Conservation (phyloP, 345 rosid genomes). For the Euphorbia peplus region DNA sequence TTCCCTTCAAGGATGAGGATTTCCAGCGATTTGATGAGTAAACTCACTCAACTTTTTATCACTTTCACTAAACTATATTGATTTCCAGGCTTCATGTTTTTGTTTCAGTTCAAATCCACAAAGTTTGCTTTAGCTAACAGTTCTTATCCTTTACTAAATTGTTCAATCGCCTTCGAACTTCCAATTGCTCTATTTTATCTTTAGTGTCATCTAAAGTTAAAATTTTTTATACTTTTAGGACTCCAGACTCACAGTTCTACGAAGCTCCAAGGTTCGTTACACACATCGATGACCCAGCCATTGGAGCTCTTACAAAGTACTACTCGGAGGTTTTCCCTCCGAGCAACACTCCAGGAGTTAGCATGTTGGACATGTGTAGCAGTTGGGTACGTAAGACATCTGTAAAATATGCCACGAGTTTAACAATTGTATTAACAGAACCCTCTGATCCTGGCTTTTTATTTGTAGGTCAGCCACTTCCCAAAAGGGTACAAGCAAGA, state of each 20-base stretch:
- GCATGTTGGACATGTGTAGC: conserved; percentile 91
- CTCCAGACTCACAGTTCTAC: conserved; percentile 69
- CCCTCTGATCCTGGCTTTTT: not conserved
- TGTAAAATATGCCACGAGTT: not conserved
- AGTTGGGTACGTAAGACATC: conserved; percentile 78
- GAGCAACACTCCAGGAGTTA: conserved; percentile 65
- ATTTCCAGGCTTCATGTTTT: not conserved
- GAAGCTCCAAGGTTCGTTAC: conserved; percentile 87
- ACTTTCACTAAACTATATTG: conserved; percentile 3
- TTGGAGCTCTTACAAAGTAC: conserved; percentile 75
- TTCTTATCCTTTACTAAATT: not conserved
- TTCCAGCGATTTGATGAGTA: conserved; percentile 91
- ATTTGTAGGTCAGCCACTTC: conserved; percentile 76
- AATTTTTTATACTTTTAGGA: conserved; percentile 39
- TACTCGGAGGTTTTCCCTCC: conserved; percentile 80
- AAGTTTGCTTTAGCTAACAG: conserved; percentile 5
- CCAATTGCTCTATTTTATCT: not conserved
- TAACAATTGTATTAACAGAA: not conserved
- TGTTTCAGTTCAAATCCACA: not conserved
- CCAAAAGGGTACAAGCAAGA: conserved; percentile 90
- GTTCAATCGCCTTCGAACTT: not conserved
- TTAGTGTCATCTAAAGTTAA: not conserved
- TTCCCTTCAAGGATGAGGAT: conserved; percentile 85
- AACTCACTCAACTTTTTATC: not conserved
- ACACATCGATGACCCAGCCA: conserved; percentile 88